Conservation (phyloP, 441 rosid species). For the Populus trichocarpa region DNA sequence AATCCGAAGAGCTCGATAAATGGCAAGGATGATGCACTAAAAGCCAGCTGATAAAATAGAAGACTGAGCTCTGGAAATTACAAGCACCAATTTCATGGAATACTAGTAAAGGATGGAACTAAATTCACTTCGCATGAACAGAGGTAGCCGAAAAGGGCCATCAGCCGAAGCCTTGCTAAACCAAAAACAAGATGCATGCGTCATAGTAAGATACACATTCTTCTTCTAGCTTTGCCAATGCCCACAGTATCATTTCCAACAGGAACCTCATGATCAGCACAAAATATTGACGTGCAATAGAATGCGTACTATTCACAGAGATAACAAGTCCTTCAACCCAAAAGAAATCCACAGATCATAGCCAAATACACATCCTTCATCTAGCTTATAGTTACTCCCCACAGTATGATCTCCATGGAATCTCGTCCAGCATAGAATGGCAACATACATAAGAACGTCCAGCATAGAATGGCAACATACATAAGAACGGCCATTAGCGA, state of each 20-base stretch:
- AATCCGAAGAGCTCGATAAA: too few relatives aligned
- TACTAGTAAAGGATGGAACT: too few relatives aligned
- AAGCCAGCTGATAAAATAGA: not conserved
- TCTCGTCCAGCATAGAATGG: too few relatives aligned
- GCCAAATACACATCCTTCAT: not conserved
- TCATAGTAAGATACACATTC: not conserved
- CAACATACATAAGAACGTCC: too few relatives aligned
- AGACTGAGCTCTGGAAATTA: not conserved
- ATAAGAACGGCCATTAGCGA: slow-evolving; percentile 1
- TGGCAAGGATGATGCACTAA: too few relatives aligned
- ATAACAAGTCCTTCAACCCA: too few relatives aligned
- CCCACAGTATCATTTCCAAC: not conserved
- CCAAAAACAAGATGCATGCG: not conserved
- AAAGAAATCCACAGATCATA: not conserved
- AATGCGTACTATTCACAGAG: too few relatives aligned
- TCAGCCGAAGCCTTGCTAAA: not conserved
- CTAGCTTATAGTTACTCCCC: not conserved
- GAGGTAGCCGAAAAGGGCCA: too few relatives aligned
- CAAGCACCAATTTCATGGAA: not conserved
- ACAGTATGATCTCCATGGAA: slow-evolving; percentile 4
- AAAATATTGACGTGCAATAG: too few relatives aligned
- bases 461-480: not conserved
- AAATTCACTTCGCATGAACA: too few relatives aligned
- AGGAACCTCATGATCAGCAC: not conserved
- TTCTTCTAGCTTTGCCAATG: not conserved